Percentiles rank a stretch among this genome's conserved stretches.
These are phyloP conservation scores for Prunus dulcis DNA, from an alignment of 306 rosid genomes.

Conservation along the genomic window DNA sequence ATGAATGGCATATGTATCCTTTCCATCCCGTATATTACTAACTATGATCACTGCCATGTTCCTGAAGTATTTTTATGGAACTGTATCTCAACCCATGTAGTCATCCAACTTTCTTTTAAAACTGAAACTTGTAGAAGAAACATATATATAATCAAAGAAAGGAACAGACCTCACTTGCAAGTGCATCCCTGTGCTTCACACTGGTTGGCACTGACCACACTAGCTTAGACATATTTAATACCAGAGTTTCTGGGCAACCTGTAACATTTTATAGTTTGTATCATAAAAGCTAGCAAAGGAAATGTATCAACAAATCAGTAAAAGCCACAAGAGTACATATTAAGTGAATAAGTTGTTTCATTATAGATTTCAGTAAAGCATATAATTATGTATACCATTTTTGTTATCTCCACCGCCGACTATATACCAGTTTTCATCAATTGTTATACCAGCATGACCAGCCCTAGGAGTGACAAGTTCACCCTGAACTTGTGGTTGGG, in stretches of 20 bases:
- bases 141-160: slow-evolving; percentile 6
- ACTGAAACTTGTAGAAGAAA: background rate
- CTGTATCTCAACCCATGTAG: background rate
- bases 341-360: slow-evolving; percentile 6
- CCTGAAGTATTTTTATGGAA: background rate
- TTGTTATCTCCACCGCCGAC: slow-evolving; percentile 97
- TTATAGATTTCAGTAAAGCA: slow-evolving; percentile 1
- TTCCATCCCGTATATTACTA: background rate
- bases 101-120: background rate
- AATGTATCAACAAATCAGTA: background rate
- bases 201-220: slow-evolving; percentile 77
- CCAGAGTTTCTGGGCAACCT: slow-evolving; percentile 91
- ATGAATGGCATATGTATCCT: background rate
- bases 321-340: background rate
- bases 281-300: slow-evolving; percentile 17
- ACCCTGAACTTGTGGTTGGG: slow-evolving; percentile 85
- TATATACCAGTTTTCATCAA: slow-evolving; percentile 79
- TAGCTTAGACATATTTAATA: slow-evolving; percentile 82
- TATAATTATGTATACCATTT: slow-evolving; percentile 53
- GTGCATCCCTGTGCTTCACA: slow-evolving; percentile 85
- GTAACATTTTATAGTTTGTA: slow-evolving; percentile 22
- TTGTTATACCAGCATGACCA: slow-evolving; percentile 83
- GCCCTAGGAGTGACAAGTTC: slow-evolving; percentile 85
- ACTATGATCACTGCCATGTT: background rate
- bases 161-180: slow-evolving; percentile 82